Conservation (phyloP, 257 asterid species). For the Capsicum rhomboideum region DNA sequence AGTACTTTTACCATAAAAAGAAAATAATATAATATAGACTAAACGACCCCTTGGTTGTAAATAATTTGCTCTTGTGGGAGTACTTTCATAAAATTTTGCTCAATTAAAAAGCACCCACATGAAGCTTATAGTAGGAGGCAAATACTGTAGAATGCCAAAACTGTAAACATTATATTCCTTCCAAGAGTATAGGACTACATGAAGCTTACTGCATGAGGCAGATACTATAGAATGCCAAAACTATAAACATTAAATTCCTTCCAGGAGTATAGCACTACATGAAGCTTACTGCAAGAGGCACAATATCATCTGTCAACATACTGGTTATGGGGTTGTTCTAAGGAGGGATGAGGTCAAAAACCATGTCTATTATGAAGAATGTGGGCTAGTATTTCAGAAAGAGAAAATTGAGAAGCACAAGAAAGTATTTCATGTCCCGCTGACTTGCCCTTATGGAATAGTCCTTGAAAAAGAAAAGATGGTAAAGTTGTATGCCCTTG, state of each 20-base stretch:
- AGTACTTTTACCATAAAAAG: too few species aligned
- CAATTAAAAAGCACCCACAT: too few species aligned
- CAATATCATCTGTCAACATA: constrained; percentile 62
- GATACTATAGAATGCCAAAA: constrained; percentile 72
- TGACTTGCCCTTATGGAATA: constrained; percentile 78
- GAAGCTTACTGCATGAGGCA: constrained; percentile 78
- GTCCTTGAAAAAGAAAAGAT: constrained; percentile 83
- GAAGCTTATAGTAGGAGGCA: too few species aligned
- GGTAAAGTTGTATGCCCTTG: constrained; percentile 35
- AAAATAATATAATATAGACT: too few species aligned
- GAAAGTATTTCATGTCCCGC: constrained; percentile 94
- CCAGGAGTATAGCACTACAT: constrained; percentile 68
- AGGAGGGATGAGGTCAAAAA: constrained; percentile 64
- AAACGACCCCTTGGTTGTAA: too few species aligned
- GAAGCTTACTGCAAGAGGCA: constrained; percentile 89
- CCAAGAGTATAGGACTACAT: constrained; percentile 63
- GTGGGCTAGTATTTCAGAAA: constrained; percentile 71
- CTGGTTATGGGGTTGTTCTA: constrained; percentile 78
- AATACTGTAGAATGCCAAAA: constrained; percentile 68
- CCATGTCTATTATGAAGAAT: constrained; percentile 81
- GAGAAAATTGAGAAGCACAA: constrained; percentile 84
- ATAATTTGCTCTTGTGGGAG: too few species aligned
- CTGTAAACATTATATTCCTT: constrained; percentile 68
- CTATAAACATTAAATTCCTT: constrained; percentile 68
- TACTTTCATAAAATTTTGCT: too few species aligned